phyloP scores from a whole-genome alignment of 208 protist species.

The Trypanosoma melophagium region DNA sequence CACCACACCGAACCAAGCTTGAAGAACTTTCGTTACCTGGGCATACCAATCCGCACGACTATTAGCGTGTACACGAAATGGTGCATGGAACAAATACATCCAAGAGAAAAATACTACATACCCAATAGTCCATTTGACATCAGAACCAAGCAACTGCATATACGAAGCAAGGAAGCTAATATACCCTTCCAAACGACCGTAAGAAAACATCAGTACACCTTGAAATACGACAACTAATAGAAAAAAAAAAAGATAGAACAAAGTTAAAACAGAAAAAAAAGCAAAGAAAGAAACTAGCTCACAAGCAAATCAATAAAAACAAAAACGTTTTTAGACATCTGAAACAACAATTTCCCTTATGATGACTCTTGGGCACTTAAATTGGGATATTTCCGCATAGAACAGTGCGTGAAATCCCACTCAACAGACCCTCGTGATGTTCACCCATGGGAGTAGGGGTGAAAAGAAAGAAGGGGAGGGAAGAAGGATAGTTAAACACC shows the following conservation, averaged over 20 bases:
- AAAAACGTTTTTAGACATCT: slow-evolving; percentile 13
- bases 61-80: slow-evolving; percentile 59
- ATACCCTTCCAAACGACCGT: too few relatives aligned
- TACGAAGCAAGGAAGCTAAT: too few relatives aligned
- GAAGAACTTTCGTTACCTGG: slow-evolving; percentile 59
- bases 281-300: slow-evolving; percentile 7
- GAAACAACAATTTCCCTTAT: not conserved
- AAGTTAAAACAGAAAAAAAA: too few relatives aligned
- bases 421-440: not conserved
- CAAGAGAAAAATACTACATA: slow-evolving; percentile 47
- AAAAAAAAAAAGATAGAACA: slow-evolving; percentile 17
- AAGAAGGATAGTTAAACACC: not conserved
- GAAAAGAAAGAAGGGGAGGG: not conserved
- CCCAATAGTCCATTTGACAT: slow-evolving; percentile 39
- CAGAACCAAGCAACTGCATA: slow-evolving; percentile 24
- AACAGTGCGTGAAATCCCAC: slow-evolving; percentile 5
- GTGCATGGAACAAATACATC: slow-evolving; percentile 78
- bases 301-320: slow-evolving; percentile 3
- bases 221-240: slow-evolving; percentile 1
- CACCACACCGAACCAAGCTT: slow-evolving; percentile 56
- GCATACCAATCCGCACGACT: slow-evolving; percentile 57
- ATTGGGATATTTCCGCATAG: slow-evolving; percentile 3
- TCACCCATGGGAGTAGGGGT: not conserved
- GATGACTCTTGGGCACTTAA: slow-evolving; percentile 14
- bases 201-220: slow-evolving; percentile 12